Conservation (phyloP, 1,284 basidiomycete genomes). For the Porogramme epimiltina region DNA sequence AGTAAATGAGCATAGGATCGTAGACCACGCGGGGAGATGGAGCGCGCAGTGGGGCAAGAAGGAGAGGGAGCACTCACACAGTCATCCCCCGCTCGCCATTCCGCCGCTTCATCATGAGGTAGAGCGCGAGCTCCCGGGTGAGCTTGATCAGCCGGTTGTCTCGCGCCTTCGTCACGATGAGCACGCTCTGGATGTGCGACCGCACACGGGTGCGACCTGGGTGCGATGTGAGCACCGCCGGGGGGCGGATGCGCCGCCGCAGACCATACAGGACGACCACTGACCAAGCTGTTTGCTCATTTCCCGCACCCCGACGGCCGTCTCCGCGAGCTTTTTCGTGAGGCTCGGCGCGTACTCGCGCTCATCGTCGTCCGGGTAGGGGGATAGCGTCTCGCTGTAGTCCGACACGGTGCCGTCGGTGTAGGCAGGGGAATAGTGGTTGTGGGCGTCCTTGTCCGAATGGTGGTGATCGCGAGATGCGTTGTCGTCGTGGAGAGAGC, state of each 20-base stretch:
- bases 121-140: conserved; percentile 93
- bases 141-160: conserved; percentile 96
- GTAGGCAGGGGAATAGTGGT: conserved; percentile 30
- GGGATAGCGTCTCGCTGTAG: conserved; percentile 21
- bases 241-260: conserved; percentile 11
- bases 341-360: conserved; percentile 73
- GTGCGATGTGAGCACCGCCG: conserved; percentile 21
- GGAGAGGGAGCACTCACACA: conserved; percentile 53
- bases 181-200: conserved; percentile 88
- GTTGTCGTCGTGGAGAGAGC: conserved; percentile 36
- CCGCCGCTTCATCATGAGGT: conserved; percentile 83
- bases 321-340: conserved; percentile 94
- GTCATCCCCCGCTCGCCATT: conserved; percentile 70
- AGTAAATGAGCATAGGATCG: background rate
- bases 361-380: conserved; percentile 41
- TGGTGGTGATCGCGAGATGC: conserved; percentile 45
- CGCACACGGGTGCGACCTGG: conserved; percentile 90
- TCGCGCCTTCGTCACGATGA: conserved; percentile 97
- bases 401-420: conserved; percentile 26
- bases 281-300: conserved; percentile 98
- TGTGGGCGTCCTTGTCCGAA: background rate
- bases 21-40: background rate
- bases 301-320: conserved; percentile 94
- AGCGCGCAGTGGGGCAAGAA: background rate
- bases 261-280: conserved; percentile 33